Evolutionary conservation across 2,329 filamentous ascomycete species (phyloP), one percentile per base, ranked within the genome.

Genomic region (Aureobasidium sp.): DNA sequence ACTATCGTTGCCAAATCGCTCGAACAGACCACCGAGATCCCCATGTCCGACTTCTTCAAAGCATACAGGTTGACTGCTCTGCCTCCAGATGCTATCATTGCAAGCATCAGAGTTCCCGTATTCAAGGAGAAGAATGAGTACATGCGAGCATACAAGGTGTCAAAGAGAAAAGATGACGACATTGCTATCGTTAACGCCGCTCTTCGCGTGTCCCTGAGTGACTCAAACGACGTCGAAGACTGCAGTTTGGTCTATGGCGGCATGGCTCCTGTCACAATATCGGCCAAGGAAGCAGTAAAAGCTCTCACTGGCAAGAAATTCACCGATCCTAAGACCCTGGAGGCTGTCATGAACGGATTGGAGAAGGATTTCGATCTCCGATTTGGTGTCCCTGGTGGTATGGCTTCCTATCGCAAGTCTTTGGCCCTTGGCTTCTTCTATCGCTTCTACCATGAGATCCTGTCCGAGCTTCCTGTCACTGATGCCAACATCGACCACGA

Each of bases 91-190:
- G 90, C 90, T 1, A 84, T 97, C 65, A 93, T 99, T 64, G 86
- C 91, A 1, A 87, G 87, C 46, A 87, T 99, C 65, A 85, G 88
- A n/a, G 90, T 99, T 48, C 94, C 94, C 0, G 77, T 89, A 2
- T 88, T 89, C 0, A 80, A 80, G 2, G 82, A 86, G 59, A 88
- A 87, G 69, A 87, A 89, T 3, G 94, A 97, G 72, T 91, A 87
- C 71, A 88, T 96, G 72, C 84, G 89, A 47, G 87, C 93, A 0
- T 97, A 97, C 76, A 99, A 99, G 76, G 93, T 97, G 73, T 86
- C 94, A 0, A 99, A 99, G 79, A 81, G 94, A 67, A 97, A 97
- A 72, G 94, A 99, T 69, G 94, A 99, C 69, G 94, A 99, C 71
- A 97, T 99, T 71, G 94, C 94, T 2, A 97, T 99, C 68, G 94